Base-by-base conservation (phyloP, 2,329 filamentous ascomycete species). In the Alternaria arbusti region DNA sequence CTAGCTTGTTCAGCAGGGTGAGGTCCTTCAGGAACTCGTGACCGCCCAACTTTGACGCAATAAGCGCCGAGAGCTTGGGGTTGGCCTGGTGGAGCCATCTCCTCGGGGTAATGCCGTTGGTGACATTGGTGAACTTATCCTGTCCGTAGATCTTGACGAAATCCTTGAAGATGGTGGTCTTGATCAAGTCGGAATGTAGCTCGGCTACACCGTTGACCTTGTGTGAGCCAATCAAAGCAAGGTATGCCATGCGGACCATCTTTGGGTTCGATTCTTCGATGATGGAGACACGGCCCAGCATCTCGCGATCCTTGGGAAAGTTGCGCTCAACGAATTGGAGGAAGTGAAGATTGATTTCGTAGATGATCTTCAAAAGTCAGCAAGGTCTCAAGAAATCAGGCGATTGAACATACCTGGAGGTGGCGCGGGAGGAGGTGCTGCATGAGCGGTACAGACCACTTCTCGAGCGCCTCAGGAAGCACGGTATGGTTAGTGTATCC, bases 401-500 rank as follows among this genome's bases (percentile, higher is more conserved):
- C 17, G 5, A 12, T 26, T 3, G 10, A 57, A 56, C 66, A 45
- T 68, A 74, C 68, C 79, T 97, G 93, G 56, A 99, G 86, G 80
- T 99, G 96, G 60, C 96, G 90, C 20, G 96, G 96, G 15, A 99
- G 89, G 23, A 99, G 88, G 75, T 97, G 91, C 82, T 98, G 94
- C 76, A 99, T 83, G 63, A 99, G 84, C 49, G 93, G 91, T 36
- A 99, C 95, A 2, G 95, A 94, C 96, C 96, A 99, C 83, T 98
- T 99, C 87, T 99, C 96, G 50, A 98, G 84, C 25, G 96, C 96
- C 81, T 99, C 96, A 0, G 96, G 95, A 54, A 99, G 89, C 58
- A 99, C 96, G 0, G 96, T 99, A 82, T 99, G 96, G 82, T 99
- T 99, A 68, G 96, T 98, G 84, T 99, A 99, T 68, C 95, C 93